Evolutionary conservation across 805 yeast species (phyloP).

Genomic region (Tanozyma kutaoensis): DNA sequence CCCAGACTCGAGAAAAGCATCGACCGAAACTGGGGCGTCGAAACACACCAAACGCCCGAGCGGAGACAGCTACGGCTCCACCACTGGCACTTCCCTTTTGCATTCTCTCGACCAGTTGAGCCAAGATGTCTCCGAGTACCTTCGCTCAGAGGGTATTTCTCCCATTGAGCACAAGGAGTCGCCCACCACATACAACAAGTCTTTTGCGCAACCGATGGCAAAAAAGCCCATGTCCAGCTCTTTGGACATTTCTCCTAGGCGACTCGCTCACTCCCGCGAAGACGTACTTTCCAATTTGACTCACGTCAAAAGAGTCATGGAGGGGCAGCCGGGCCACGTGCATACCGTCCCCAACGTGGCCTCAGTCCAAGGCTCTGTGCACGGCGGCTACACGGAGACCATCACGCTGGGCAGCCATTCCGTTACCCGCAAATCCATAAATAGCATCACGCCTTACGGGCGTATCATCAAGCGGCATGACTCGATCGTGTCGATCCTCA

Average conservation of each 20-base stretch:
- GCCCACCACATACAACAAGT: too few relatives aligned
- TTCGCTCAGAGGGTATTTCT: conserved; percentile 1
- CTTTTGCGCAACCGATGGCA: conserved; percentile 6
- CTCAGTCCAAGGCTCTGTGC: background rate
- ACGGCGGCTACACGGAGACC: background rate
- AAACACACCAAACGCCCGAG: conserved; percentile 4
- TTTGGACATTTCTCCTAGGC: too few relatives aligned
- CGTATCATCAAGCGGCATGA: too few relatives aligned
- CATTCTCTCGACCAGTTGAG: conserved; percentile 16
- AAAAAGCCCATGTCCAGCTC: background rate
- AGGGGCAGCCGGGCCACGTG: too few relatives aligned
- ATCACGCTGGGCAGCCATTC: too few relatives aligned
- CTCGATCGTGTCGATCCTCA: too few relatives aligned
- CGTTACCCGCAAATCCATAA: too few relatives aligned
- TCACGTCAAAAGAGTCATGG: too few relatives aligned
- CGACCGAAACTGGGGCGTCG: background rate
- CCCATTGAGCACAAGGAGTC: too few relatives aligned
- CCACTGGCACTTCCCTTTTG: conserved; percentile 13
- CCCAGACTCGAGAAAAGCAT: background rate
- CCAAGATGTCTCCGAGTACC: conserved; percentile 11
- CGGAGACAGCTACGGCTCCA: conserved; percentile 8
- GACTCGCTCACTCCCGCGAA: too few relatives aligned
- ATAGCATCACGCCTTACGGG: too few relatives aligned
- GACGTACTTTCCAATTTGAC: too few relatives aligned
- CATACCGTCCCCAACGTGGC: background rate